Percentiles rank a stretch among this genome's conserved stretches.
Evolutionary conservation across 1,284 basidiomycete species (phyloP).

Genomic region (Uromyces viciae-fabae): DNA sequence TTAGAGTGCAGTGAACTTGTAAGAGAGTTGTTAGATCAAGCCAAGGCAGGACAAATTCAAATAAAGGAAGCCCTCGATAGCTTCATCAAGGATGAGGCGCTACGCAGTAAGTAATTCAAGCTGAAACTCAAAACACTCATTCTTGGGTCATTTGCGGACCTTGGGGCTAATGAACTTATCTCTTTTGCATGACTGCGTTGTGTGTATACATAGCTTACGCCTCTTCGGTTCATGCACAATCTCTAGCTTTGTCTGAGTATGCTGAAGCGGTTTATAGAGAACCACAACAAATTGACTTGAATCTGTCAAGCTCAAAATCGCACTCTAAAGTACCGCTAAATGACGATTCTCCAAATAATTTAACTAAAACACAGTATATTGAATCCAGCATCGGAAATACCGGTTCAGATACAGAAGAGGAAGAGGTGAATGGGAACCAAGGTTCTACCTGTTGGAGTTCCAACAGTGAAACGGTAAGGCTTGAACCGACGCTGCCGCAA

Average conservation of each 20-base stretch:
- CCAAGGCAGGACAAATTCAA: constrained; percentile 52
- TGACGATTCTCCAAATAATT: no score
- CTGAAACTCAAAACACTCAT: neutral
- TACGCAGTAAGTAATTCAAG: neutral
- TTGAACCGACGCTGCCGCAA: neutral
- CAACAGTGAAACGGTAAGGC: neutral
- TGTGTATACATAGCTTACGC: neutral
- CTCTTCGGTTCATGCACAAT: constrained; percentile 17
- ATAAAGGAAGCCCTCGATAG: constrained; percentile 47
- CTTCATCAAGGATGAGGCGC: neutral
- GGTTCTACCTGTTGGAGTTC: neutral
- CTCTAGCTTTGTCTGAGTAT: constrained; percentile 6
- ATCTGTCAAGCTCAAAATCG: neutral
- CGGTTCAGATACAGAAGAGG: neutral
- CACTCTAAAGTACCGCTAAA: neutral
- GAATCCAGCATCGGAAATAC: neutral
- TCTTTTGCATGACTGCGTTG: neutral
- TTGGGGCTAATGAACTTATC: neutral
- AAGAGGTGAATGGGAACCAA: neutral
- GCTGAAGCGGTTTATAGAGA: constrained; percentile 17
- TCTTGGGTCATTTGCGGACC: neutral
- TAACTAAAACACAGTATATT: neutral
- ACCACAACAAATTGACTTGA: neutral
- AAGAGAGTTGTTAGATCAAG: constrained; percentile 57
- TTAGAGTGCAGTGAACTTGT: constrained; percentile 70